Percentiles rank a stretch among this genome's conserved stretches.
phyloP scores from a whole-genome alignment of 2,329 filamentous ascomycete genomes.

The Elsinoe perseae region DNA sequence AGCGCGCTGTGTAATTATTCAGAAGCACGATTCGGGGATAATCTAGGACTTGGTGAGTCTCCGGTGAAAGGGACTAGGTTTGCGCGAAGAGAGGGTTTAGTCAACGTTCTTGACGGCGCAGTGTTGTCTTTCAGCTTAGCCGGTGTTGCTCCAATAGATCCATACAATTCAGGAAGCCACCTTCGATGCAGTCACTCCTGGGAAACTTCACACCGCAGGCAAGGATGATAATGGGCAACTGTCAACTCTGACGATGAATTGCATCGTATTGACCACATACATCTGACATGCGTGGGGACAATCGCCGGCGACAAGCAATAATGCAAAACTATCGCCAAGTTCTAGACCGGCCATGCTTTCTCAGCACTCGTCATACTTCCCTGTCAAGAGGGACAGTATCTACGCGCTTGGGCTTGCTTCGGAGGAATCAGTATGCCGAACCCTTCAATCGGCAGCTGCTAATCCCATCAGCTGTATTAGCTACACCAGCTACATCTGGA shows the following conservation, averaged over 20 bases:
- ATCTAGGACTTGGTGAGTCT: background rate
- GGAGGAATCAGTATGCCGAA: background rate
- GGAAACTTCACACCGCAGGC: background rate
- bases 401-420: background rate
- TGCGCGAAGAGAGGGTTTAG: background rate
- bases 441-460: background rate
- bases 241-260: background rate
- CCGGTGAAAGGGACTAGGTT: conserved; percentile 1
- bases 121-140: background rate
- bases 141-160: background rate
- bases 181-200: background rate
- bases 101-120: background rate
- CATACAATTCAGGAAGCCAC: background rate
- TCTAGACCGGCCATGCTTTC: conserved; percentile 7
- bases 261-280: background rate
- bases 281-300: background rate
- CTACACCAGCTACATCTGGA: background rate
- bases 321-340: background rate
- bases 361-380: conserved; percentile 1
- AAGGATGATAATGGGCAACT: background rate
- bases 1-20: background rate
- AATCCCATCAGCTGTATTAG: no score
- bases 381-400: background rate
- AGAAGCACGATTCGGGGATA: conserved; percentile 1
- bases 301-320: background rate